Percentiles rank a stretch among this genome's conserved stretches.
Conservation (phyloP, 345 rosid genomes). For the Linum tenue region DNA sequence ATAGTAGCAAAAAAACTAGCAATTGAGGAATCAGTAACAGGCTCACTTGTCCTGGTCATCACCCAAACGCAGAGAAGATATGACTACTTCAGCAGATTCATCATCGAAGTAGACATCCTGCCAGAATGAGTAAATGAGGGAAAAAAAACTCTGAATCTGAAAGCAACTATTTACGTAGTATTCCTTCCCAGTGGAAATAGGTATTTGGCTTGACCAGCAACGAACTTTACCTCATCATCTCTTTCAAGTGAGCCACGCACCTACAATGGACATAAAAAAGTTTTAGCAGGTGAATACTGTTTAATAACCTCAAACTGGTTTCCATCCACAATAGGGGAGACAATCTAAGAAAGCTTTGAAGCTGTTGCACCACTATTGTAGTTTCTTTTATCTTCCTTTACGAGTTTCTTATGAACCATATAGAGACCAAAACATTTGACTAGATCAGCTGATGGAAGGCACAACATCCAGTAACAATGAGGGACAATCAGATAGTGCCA, state of each 20-base stretch:
- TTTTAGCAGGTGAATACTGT: background rate
- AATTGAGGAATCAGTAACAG: background rate
- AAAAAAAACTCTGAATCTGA: slow-evolving; percentile 12
- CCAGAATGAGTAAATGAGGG: slow-evolving; percentile 17
- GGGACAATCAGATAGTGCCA: background rate
- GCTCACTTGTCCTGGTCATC: slow-evolving; percentile 81
- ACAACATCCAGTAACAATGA: background rate
- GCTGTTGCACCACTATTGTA: too few species aligned
- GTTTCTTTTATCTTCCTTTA: background rate
- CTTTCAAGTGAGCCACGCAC: slow-evolving; percentile 66
- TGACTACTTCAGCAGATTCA: slow-evolving; percentile 93
- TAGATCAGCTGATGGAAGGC: background rate
- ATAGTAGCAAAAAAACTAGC: too few species aligned
- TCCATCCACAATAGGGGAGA: background rate
- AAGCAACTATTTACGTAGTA: background rate
- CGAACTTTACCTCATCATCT: slow-evolving; percentile 74
- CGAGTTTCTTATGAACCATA: background rate
- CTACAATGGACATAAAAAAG: slow-evolving; percentile 37
- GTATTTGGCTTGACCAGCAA: background rate
- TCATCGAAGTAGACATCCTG: slow-evolving; percentile 99
- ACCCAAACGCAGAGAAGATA: slow-evolving; percentile 88
- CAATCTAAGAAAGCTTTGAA: background rate
- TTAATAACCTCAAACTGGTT: background rate
- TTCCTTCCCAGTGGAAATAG: background rate
- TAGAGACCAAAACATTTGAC: too few species aligned